Evolutionary conservation across 2,329 filamentous ascomycete species (phyloP), one percentile per base, ranked within the genome.

Genomic region (Stagonosporopsis vannaccii): DNA sequence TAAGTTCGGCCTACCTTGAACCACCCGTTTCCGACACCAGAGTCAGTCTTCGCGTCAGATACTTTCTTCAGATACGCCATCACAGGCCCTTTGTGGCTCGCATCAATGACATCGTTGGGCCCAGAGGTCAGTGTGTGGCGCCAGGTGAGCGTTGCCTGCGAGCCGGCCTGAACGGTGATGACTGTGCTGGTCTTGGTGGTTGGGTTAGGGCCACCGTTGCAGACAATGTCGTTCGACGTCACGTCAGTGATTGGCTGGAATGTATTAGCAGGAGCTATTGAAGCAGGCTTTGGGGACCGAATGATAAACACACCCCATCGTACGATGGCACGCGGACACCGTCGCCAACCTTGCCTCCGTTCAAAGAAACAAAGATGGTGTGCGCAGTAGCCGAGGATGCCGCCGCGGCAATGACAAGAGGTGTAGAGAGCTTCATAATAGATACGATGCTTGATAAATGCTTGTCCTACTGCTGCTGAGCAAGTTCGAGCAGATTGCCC

Each of bases 1-100:
- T n/a, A n/a, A n/a, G n/a, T n/a, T n/a, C 6, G 20, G 23, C 3
- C n/a, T 32, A 58, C 60, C 55, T 68, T 66, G 45, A 65, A 62
- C 57, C 47, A 70, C 33, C 57, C 68, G 45, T 61, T 56, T 2
- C 72, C 72, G 28, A 69, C 45, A 6, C 71, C 72, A 7, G 56
- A 49, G 37, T 73, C 68, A 1, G 62, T 70, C 51, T 72, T 70
- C 0, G 83, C 83, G 52, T 82, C 76, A 49, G 73, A 68, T 19
- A 85, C 83, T 66, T 85, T 85, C 73, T 84, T 85, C 51, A 86
- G 70, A 65, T 86, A 86, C 0, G 82, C 83, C 69, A 85, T 75
- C 0, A 82, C 83, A 19, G 83, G 84, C 1, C 84, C 84, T 62
- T 83, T 79, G 73, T 87, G 84, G 32, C 77, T 80, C 0, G 81